Base-by-base conservation (phyloP, 2,329 filamentous ascomycete species). In the Alternaria sp. region DNA sequence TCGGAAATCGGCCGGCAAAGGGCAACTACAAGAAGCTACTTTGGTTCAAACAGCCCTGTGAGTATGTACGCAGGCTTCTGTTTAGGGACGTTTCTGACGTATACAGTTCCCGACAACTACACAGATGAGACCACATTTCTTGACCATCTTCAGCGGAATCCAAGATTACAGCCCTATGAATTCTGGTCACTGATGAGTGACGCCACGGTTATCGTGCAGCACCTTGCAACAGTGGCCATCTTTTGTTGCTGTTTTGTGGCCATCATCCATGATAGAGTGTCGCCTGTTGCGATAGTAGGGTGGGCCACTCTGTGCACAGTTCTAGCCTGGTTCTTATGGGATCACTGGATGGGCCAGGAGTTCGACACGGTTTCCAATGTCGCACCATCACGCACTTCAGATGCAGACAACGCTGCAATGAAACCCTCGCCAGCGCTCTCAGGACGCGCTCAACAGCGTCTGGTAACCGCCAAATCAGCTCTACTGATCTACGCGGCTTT, bases 171-270 rank as follows among this genome's bases (percentile, higher is more conserved):
- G 66, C 94, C 94, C 0, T 99, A 99, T 78, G 93, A 98, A 73
- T 99, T 99, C 79, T 99, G 95, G 94, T 92, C 93, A 8, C 84
- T 99, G 33, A 93, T 98, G 50, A 91, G 92, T 56, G 94, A 98
- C 77, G 94, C 92, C 13, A 97, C 94, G 3, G 92, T 98, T 58
- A 97, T 99, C 67, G 91, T 98, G 17, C 95, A 99, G 77, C 95
- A 99, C 77, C 90, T 98, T 48, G 96, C 92, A 77, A 96, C 92
- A 7, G 93, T 98, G 60, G 90, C 91, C 53, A 94, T 99, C 56
- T 99, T 98, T 74, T 86, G 96, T 61, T 93, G 94, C 65, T 96
- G 91, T 78, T 99, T 99, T 74, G 88, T 93, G 14, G 92, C 88
- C 52, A 99, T 99, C 61, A 91, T 91, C 67, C 88, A 94, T 68